These are phyloP conservation scores for Gracilaria domingensis DNA, from an alignment of 23 red algal genomes.

Conservation along the genomic window DNA sequence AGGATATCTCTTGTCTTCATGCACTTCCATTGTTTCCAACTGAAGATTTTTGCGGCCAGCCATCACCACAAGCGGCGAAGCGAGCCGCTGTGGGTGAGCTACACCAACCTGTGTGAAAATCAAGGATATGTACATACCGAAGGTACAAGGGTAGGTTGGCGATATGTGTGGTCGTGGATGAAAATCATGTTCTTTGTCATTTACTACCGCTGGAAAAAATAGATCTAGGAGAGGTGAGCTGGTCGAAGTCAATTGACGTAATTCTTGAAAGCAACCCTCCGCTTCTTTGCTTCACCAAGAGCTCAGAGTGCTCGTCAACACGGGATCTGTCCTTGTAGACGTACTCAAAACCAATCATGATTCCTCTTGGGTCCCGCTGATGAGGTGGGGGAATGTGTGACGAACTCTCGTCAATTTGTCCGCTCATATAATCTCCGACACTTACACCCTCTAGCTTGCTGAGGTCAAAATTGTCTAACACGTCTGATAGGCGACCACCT, in stretches of 20 bases:
- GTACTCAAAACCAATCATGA: constrained; percentile 63
- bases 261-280: constrained; percentile 43
- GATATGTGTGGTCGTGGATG: neutral
- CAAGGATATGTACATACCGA: no score
- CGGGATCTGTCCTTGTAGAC: neutral
- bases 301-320: neutral
- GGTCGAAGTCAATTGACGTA: constrained; percentile 37
- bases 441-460: constrained; percentile 57
- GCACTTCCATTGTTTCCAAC: neutral
- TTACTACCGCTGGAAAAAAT: constrained; percentile 40
- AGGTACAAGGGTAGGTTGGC: no score
- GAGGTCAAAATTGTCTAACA: constrained; percentile 58
- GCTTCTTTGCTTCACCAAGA: constrained; percentile 45
- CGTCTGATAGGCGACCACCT: constrained; percentile 4
- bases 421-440: constrained; percentile 46
- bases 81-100: no score
- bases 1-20: neutral
- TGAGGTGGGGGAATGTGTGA: constrained; percentile 5
- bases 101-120: no score
- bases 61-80: neutral
- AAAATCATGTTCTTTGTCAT: neutral
- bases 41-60: neutral
- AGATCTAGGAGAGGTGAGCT: constrained; percentile 28
- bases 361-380: constrained; percentile 14
- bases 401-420: constrained; percentile 1